Conservation (phyloP, 2,329 filamentous ascomycete genomes). For the Chrysosporium keratinophilum region DNA sequence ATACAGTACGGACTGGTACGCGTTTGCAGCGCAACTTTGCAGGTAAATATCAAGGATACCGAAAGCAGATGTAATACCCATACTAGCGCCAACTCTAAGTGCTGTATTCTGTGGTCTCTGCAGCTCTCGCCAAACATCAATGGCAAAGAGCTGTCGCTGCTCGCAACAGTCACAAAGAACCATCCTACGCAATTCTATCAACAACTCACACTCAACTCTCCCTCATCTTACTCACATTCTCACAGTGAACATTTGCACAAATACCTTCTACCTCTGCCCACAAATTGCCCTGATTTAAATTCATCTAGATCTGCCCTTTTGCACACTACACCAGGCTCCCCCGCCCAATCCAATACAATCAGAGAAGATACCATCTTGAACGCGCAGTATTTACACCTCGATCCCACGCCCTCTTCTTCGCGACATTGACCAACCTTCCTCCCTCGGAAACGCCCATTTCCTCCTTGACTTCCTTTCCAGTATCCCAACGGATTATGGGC, state of each 20-base stretch:
- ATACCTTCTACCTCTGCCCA: background rate
- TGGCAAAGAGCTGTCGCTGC: constrained; percentile 1
- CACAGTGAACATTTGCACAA: background rate
- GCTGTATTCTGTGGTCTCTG: background rate
- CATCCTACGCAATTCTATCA: background rate
- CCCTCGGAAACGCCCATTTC: too few relatives aligned
- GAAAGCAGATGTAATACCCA: background rate
- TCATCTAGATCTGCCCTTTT: background rate
- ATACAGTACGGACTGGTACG: background rate
- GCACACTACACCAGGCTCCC: too few relatives aligned
- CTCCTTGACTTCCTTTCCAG: background rate
- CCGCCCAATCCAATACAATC: too few relatives aligned
- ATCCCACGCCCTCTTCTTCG: too few relatives aligned
- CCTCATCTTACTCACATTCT: background rate
- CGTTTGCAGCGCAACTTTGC: background rate
- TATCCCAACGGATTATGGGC: constrained; percentile 8
- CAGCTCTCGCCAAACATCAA: constrained; percentile 6
- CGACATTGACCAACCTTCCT: too few relatives aligned
- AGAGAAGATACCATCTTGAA: too few relatives aligned
- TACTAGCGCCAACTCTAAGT: background rate
- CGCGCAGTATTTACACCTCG: too few relatives aligned
- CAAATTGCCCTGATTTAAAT: background rate
- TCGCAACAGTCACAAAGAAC: background rate
- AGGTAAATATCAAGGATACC: background rate
- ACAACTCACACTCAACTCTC: background rate